Evolutionary conservation across 1,139 yeast genomes (phyloP).

Genomic region (Kodamaea suecica): DNA sequence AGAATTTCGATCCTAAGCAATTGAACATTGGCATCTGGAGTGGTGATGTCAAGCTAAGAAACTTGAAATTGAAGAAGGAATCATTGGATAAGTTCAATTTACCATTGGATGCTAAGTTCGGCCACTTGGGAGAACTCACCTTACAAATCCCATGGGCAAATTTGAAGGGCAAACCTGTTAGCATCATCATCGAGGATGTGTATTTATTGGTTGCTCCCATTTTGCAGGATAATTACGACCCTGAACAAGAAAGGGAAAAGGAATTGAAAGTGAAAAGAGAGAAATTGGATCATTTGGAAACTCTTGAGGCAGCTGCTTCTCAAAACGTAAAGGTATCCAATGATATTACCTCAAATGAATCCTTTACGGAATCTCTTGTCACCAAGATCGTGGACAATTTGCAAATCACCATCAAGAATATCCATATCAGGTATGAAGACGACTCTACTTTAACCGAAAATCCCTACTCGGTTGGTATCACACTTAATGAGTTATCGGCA

Average conservation of each 20-base stretch:
- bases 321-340: conserved; percentile 40
- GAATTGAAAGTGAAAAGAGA: conserved; percentile 65
- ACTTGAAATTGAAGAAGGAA: conserved; percentile 73
- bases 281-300: conserved; percentile 66
- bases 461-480: conserved; percentile 82
- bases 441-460: conserved; percentile 57
- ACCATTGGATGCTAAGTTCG: conserved; percentile 88
- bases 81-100: conserved; percentile 82
- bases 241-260: conserved; percentile 64
- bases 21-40: conserved; percentile 96
- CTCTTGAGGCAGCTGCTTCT: conserved; percentile 46
- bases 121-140: conserved; percentile 85
- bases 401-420: conserved; percentile 88
- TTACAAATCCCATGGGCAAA: conserved; percentile 97
- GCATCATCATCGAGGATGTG: conserved; percentile 83
- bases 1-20: conserved; percentile 92
- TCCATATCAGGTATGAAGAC: conserved; percentile 92
- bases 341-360: conserved; percentile 55
- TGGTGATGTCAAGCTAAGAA: conserved; percentile 87
- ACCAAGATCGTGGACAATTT: conserved; percentile 90
- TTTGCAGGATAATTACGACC: conserved; percentile 49
- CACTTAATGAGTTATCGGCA: conserved; percentile 84
- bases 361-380: conserved; percentile 81
- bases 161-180: conserved; percentile 88
- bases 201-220: conserved; percentile 79